Conservation (phyloP, 2,329 filamentous ascomycete genomes). For the Stemphylium vesicarium region DNA sequence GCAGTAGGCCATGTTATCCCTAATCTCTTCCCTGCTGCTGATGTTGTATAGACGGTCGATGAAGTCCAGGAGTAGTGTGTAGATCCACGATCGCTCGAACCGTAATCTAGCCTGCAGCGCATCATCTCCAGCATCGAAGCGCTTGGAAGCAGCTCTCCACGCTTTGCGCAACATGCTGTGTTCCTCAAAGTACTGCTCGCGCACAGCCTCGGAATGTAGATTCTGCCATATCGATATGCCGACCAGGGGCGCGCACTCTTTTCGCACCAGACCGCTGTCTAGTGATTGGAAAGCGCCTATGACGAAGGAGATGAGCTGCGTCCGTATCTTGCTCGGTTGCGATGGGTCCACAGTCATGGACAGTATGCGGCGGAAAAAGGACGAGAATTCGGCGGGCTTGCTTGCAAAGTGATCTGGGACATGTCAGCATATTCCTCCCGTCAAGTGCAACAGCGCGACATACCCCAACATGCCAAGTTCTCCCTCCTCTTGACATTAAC, state of each 20-base stretch:
- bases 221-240: conserved; percentile 97
- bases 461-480: conserved; percentile 85
- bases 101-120: conserved; percentile 76
- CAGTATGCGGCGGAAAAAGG: conserved; percentile 85
- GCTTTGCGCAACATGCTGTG: conserved; percentile 80
- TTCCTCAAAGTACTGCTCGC: conserved; percentile 76
- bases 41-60: conserved; percentile 70
- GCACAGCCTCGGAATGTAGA: conserved; percentile 75
- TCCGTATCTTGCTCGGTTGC: conserved; percentile 61
- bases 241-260: conserved; percentile 94
- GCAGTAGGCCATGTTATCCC: conserved; percentile 76
- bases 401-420: conserved; percentile 73
- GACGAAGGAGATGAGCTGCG: conserved; percentile 86
- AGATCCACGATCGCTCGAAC: conserved; percentile 95
- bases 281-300: conserved; percentile 93
- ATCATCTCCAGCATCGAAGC: conserved; percentile 87
- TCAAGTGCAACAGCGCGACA: conserved; percentile 35
- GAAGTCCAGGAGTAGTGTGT: conserved; percentile 83
- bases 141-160: conserved; percentile 85
- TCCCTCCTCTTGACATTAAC: conserved; percentile 88
- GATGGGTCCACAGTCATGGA: conserved; percentile 74
- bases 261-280: conserved; percentile 85
- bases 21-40: conserved; percentile 49
- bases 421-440: conserved; percentile 42
- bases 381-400: conserved; percentile 81